phyloP scores from a whole-genome alignment of 495 filamentous ascomycete species.

The Xylaria bambusicola region DNA sequence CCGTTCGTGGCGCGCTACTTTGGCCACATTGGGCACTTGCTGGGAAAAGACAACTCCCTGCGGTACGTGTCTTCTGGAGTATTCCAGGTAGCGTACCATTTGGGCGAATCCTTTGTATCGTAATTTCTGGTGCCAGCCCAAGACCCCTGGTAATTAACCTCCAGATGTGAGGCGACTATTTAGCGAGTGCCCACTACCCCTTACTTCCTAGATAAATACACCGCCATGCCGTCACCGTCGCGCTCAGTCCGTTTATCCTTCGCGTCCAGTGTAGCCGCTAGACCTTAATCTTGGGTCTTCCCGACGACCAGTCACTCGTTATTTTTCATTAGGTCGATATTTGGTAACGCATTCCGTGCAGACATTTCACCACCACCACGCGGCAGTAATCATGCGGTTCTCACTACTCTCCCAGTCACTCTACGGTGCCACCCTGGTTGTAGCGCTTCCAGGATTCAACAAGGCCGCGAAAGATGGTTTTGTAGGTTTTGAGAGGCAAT shows the following conservation, averaged over 20 bases:
- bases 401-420: conserved; percentile 16
- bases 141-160: conserved; percentile 4
- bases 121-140: conserved; percentile 10
- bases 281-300: not conserved
- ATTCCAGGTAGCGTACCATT: not conserved
- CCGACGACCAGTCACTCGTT: conserved; percentile 16
- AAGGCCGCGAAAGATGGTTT: not conserved
- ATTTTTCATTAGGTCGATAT: conserved; percentile 5
- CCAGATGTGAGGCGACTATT: conserved; percentile 3
- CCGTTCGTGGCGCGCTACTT: conserved; percentile 10
- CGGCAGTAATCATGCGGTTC: conserved; percentile 21
- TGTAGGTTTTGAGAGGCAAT: not conserved
- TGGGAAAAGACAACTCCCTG: no score
- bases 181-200: not conserved
- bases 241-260: not conserved
- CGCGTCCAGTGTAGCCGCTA: conserved; percentile 7
- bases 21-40: no score
- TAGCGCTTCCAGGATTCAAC: conserved; percentile 6
- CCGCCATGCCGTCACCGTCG: conserved; percentile 12
- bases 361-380: no score
- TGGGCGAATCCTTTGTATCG: conserved; percentile 14
- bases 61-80: not conserved
- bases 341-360: no score
- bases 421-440: conserved; percentile 20
- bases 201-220: conserved; percentile 14